Conservation (phyloP, 1,139 yeast genomes). For the Blastobotrys malaysiensis region DNA sequence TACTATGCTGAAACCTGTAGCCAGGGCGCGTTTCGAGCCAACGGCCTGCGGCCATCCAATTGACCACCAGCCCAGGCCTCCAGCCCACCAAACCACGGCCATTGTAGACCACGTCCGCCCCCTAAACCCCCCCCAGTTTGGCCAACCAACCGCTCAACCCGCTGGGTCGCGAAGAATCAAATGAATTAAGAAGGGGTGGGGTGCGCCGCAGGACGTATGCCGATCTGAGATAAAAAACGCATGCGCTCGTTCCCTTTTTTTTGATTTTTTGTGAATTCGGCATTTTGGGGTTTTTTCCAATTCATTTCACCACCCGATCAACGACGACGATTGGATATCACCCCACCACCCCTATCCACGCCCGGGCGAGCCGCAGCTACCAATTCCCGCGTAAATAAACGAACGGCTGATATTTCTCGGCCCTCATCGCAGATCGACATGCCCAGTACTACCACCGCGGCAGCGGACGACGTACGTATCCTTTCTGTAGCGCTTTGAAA, state of each 20-base stretch:
- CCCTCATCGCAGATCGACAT: neutral
- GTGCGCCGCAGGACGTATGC: slow-evolving; percentile 1
- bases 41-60: too few relatives aligned
- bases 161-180: neutral
- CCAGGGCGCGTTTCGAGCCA: neutral
- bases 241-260: neutral
- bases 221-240: neutral
- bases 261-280: neutral
- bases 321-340: neutral
- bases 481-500: neutral
- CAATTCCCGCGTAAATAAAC: neutral
- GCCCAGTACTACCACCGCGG: neutral
- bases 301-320: neutral
- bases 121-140: too few relatives aligned
- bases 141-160: neutral
- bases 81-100: too few relatives aligned
- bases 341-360: too few relatives aligned
- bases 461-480: slow-evolving; percentile 1
- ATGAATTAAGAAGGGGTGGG: neutral
- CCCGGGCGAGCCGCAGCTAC: too few relatives aligned
- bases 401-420: neutral
- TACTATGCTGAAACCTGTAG: neutral
- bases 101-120: too few relatives aligned
- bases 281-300: neutral
- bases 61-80: too few relatives aligned